Conservation (phyloP, 345 rosid species). For the Eucalyptus erythrocorys region DNA sequence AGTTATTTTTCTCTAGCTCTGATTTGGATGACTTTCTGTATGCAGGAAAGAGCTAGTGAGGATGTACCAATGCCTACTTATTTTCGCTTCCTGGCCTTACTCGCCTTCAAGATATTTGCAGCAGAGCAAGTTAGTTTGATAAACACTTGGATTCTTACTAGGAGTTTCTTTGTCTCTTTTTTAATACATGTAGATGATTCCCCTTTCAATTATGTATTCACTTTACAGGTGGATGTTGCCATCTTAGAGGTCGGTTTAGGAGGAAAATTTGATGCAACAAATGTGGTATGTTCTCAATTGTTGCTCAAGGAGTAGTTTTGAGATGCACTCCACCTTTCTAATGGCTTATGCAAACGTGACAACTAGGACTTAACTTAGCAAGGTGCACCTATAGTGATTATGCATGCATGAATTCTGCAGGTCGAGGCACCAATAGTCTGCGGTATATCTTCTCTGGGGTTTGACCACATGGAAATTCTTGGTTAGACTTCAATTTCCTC, state of each 20-base stretch:
- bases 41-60: constrained; percentile 57
- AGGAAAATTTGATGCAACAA: constrained; percentile 84
- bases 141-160: not conserved
- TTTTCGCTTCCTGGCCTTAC: constrained; percentile 82
- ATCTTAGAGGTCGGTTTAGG: constrained; percentile 96
- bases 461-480: constrained; percentile 99
- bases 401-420: constrained; percentile 21
- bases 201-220: not conserved
- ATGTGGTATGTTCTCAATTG: constrained; percentile 46
- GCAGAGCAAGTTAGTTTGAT: constrained; percentile 60
- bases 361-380: not conserved
- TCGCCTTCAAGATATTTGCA: constrained; percentile 85
- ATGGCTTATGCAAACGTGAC: not conserved
- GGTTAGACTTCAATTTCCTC: constrained; percentile 51
- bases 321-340: not conserved
- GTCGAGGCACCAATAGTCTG: constrained; percentile 75
- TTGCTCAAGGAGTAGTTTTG: not conserved
- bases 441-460: constrained; percentile 88
- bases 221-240: constrained; percentile 74
- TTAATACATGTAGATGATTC: not conserved
- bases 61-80: constrained; percentile 88
- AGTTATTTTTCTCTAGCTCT: not conserved
- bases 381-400: not conserved
- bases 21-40: not conserved
- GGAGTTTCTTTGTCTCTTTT: not conserved